These are phyloP conservation scores for Sugiyamaella xylanicola DNA, from an alignment of 1,139 yeast genomes.

Conservation along the genomic window DNA sequence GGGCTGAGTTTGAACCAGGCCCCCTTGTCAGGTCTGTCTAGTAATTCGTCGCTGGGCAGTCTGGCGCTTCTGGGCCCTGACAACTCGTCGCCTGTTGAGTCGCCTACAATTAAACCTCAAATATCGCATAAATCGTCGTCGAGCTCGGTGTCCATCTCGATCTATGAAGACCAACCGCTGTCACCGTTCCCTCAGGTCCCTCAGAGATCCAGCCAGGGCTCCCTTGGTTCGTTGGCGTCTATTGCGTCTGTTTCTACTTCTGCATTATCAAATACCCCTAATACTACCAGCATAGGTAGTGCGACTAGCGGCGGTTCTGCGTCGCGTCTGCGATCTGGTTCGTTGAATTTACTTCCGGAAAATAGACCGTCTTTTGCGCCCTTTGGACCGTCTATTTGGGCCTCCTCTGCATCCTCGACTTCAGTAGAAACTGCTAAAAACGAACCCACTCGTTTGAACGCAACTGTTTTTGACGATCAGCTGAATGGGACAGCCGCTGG, in stretches of 20 bases:
- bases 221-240: constrained; percentile 20
- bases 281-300: constrained; percentile 17
- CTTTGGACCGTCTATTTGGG: constrained; percentile 42
- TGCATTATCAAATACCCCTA: constrained; percentile 26
- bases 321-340: constrained; percentile 40
- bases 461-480: constrained; percentile 13
- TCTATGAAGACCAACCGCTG: constrained; percentile 8
- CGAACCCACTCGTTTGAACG: constrained; percentile 1
- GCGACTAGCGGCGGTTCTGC: constrained; percentile 21
- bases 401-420: constrained; percentile 17
- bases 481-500: constrained; percentile 10
- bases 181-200: constrained; percentile 12
- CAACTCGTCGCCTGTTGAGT: constrained; percentile 29
- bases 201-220: constrained; percentile 4
- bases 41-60: constrained; percentile 36
- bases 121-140: constrained; percentile 23
- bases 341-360: constrained; percentile 40
- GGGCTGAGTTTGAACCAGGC: constrained; percentile 11
- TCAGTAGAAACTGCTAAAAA: constrained; percentile 3
- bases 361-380: constrained; percentile 38
- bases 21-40: constrained; percentile 5
- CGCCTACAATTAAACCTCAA: constrained; percentile 25
- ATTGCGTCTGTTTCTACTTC: constrained; percentile 22
- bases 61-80: constrained; percentile 40
- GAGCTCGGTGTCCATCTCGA: constrained; percentile 11